Evolutionary conservation across 345 rosid species (phyloP), one percentile per base, ranked within the genome.

Genomic region (Camelina sativa): DNA sequence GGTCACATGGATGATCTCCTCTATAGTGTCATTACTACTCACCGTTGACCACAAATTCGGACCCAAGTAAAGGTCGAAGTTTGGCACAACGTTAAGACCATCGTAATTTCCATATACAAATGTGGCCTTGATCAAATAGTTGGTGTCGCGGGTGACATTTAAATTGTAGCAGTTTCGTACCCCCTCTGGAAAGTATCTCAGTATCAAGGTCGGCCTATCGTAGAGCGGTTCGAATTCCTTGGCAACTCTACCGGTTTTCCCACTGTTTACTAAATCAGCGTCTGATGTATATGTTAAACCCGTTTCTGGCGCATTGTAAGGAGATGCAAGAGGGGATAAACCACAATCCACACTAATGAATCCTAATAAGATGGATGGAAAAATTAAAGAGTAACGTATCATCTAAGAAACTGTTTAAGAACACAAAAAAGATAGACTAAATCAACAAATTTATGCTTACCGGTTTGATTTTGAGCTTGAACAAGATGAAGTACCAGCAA

Each of bases 331-430:
- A 13, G 8, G 30, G 17, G 72, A 25, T 53, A 78, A 73, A 2
- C 85, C 84, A 15, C 84, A 82, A 47, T 80, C 84, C 51, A 85
- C 48, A 62, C 74, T 82, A 28, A 78, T 76, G 73, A 79, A 80
- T 53, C 80, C 82, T 82, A 37, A 15, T 32, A 66, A 37, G 35
- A 48, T 20, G 15, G 37, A 55, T 11, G 20, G 3, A 25, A 55
- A 55, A 17, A 2, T 4, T 6, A 22, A 15, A 25, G 28, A 25
- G 28, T 6, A 19, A 13, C 6, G 32, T 11, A 19, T 32, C 17
- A 75, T 2, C 41, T 37, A 54, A 34, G 22, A 68, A 59, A 47
- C 54, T 3, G 15, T 19, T 52, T 2, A 51, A 15, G 28, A 50
- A 50, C 3, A 59, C 30, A 44, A 28, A 12, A 5, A 2, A 62